These are phyloP conservation scores for Salvia hispanica DNA, from an alignment of 257 asterid species.

Conservation along the genomic window DNA sequence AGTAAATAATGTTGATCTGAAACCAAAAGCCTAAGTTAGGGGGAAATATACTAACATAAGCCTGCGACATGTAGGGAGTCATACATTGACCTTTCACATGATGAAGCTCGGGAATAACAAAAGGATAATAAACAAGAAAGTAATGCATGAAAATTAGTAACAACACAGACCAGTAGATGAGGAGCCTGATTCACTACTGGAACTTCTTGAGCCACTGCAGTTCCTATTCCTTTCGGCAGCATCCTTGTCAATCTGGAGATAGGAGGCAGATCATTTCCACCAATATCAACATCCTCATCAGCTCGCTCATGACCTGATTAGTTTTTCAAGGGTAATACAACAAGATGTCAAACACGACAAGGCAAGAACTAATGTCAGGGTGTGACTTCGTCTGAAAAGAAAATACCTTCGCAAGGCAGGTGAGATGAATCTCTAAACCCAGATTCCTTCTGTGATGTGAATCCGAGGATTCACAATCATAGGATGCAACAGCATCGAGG, in stretches of 20 bases:
- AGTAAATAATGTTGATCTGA: slow-evolving; percentile 1
- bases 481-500: too few relatives aligned
- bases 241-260: slow-evolving; percentile 60
- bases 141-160: background rate
- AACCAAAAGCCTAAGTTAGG: slow-evolving; percentile 2
- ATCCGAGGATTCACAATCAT: too few relatives aligned
- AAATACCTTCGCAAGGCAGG: slow-evolving; percentile 60
- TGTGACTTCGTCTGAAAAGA: slow-evolving; percentile 7
- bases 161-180: slow-evolving; percentile 62
- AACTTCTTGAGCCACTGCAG: slow-evolving; percentile 71
- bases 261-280: slow-evolving; percentile 74
- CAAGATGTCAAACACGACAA: slow-evolving; percentile 12
- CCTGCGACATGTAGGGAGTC: background rate
- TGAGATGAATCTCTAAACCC: slow-evolving; percentile 53
- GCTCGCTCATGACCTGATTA: slow-evolving; percentile 53
- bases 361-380: slow-evolving; percentile 10
- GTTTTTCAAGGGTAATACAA: slow-evolving; percentile 21
- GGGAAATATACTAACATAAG: background rate
- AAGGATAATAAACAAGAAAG: too few relatives aligned
- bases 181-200: slow-evolving; percentile 73
- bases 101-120: too few relatives aligned
- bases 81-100: background rate
- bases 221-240: slow-evolving; percentile 49
- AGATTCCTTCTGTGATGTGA: slow-evolving; percentile 56
- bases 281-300: slow-evolving; percentile 83